A percentile compares a stretch with the other conserved stretches of the same genome.
Conservation (phyloP, 1,139 yeast species). For the Pichia inconspicua region DNA sequence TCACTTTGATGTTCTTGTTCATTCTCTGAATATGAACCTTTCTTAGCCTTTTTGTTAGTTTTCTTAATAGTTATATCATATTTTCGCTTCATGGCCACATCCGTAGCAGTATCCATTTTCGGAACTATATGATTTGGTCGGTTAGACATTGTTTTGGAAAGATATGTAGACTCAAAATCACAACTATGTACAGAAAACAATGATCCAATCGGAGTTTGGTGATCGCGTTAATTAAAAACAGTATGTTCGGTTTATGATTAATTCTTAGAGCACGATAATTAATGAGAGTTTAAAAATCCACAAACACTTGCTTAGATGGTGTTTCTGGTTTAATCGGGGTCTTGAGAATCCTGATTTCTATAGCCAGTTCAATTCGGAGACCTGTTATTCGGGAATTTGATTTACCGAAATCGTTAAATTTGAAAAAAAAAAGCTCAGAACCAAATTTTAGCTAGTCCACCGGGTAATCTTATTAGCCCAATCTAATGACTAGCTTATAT, state of each 20-base stretch:
- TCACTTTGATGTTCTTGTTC: background rate
- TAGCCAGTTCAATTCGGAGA: background rate
- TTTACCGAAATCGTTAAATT: too few relatives aligned
- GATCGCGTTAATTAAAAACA: background rate
- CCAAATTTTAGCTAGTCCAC: background rate
- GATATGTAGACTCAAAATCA: background rate
- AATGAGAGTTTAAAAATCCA: too few relatives aligned
- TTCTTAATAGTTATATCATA: background rate
- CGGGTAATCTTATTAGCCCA: background rate
- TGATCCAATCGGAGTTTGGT: background rate
- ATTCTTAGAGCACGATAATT: background rate
- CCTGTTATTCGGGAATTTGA: background rate
- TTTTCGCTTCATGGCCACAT: background rate
- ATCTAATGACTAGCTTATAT: too few relatives aligned
- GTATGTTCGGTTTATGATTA: too few relatives aligned
- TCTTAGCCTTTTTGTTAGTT: constrained; percentile 4
- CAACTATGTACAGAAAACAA: background rate
- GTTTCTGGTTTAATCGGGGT: background rate
- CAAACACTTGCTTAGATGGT: background rate
- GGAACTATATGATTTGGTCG: background rate
- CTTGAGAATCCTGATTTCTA: background rate
- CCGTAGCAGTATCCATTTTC: background rate
- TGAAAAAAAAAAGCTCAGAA: too few relatives aligned
- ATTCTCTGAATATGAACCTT: background rate
- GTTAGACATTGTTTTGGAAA: background rate